These are phyloP conservation scores for Leccinum subrobustum DNA, from an alignment of 1,284 basidiomycete species.

Conservation along the genomic window DNA sequence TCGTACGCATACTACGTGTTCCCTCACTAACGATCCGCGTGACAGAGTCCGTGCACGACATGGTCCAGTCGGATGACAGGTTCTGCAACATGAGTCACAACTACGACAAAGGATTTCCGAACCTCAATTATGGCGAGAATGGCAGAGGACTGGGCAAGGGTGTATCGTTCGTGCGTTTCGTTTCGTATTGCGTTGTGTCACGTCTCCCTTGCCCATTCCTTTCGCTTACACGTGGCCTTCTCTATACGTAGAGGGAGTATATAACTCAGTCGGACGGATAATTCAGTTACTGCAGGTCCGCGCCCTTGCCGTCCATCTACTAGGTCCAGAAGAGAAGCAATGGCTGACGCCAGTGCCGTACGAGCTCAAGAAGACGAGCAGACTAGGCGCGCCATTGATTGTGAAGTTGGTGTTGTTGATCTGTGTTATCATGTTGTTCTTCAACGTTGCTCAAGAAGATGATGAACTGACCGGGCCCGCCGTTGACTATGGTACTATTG, in stretches of 20 bases:
- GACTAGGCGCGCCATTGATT: conserved; percentile 5
- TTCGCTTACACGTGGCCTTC: not conserved
- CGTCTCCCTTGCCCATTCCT: not conserved
- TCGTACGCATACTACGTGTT: not conserved
- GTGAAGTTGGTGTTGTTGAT: conserved; percentile 41
- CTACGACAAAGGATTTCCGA: conserved; percentile 20
- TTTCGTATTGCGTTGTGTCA: not conserved
- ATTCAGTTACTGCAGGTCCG: conserved; percentile 22
- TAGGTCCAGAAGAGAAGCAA: conserved; percentile 14
- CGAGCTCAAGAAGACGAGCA: conserved; percentile 11
- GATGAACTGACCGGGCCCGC: not conserved
- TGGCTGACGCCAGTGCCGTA: conserved; percentile 9
- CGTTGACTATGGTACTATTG: not conserved
- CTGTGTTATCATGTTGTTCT: conserved; percentile 31
- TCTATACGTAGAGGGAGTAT: conserved; percentile 24
- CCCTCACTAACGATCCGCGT: not conserved
- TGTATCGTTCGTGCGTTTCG: not conserved
- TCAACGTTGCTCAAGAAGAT: not conserved
- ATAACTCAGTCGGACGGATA: conserved; percentile 23
- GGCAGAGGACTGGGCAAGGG: not conserved
- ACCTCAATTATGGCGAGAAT: conserved; percentile 15
- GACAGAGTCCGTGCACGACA: conserved; percentile 20
- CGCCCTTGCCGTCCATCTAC: conserved; percentile 1
- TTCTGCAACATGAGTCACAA: conserved; percentile 20
- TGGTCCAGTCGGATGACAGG: conserved; percentile 7